Evolutionary conservation across 2,329 filamentous ascomycete species (phyloP).

Genomic region (Paecilomyces dactylethromorphus): DNA sequence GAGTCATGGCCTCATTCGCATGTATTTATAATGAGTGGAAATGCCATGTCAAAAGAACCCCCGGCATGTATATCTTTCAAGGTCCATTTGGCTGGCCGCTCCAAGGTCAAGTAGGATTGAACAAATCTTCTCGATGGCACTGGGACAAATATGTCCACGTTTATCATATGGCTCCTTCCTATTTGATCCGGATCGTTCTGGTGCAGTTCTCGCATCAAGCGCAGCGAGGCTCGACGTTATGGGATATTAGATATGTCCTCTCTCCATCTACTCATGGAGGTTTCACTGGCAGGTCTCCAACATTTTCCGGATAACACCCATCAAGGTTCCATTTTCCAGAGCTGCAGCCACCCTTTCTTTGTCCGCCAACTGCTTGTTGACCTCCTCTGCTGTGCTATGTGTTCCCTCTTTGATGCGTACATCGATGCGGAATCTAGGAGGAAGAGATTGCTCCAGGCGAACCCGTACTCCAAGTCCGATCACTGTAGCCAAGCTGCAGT

Average conservation of each 20-base stretch:
- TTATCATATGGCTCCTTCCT: not conserved
- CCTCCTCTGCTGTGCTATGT: slow-evolving; percentile 90
- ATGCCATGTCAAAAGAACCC: not conserved
- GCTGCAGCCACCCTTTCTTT: slow-evolving; percentile 95
- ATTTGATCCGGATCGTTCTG: not conserved
- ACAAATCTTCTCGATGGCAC: not conserved
- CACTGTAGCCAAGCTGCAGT: slow-evolving; percentile 93
- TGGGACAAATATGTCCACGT: not conserved
- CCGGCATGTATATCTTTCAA: not conserved
- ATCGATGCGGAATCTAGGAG: slow-evolving; percentile 85
- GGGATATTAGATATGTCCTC: not conserved
- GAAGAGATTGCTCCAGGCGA: slow-evolving; percentile 81
- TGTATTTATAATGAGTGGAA: slow-evolving; percentile 13
- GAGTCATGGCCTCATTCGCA: slow-evolving; percentile 6
- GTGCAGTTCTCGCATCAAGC: not conserved
- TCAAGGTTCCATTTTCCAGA: slow-evolving; percentile 85
- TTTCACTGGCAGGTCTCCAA: slow-evolving; percentile 68
- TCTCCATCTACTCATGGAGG: not conserved
- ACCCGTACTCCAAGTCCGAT: slow-evolving; percentile 92
- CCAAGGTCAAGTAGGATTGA: not conserved
- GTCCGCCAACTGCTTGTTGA: slow-evolving; percentile 93
- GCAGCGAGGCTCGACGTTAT: no score
- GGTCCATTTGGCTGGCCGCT: not conserved
- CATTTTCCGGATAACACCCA: slow-evolving; percentile 88
- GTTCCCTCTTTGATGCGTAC: slow-evolving; percentile 92